Percentiles rank a stretch among this genome's conserved stretches.
These are phyloP conservation scores for Leccinum disarticulatum DNA, from an alignment of 768 basidiomycete species.

Conservation along the genomic window DNA sequence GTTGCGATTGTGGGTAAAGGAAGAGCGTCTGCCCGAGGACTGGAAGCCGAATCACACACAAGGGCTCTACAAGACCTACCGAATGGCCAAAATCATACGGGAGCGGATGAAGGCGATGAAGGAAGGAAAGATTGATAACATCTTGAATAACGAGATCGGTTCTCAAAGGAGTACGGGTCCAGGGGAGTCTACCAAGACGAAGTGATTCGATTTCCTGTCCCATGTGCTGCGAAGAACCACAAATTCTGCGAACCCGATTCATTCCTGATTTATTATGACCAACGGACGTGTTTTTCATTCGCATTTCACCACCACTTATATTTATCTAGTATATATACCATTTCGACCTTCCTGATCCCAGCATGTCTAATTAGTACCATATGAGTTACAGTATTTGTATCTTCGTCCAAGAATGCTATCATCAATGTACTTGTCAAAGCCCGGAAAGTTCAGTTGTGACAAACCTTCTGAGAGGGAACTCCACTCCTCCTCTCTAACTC, in stretches of 20 bases:
- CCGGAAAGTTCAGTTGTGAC: too few species aligned
- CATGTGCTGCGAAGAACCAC: neutral
- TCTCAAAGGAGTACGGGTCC: neutral
- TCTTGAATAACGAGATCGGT: slow-evolving; percentile 13
- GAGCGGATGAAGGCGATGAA: slow-evolving; percentile 28
- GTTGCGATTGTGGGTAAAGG: slow-evolving; percentile 48
- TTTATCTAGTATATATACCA: neutral
- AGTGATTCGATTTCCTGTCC: slow-evolving; percentile 5
- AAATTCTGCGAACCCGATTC: neutral
- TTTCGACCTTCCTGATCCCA: neutral
- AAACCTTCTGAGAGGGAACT: too few species aligned
- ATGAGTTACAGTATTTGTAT: neutral
- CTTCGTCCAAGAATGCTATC: neutral
- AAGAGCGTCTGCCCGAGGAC: slow-evolving; percentile 49
- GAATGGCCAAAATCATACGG: slow-evolving; percentile 29
- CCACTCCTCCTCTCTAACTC: too few species aligned
- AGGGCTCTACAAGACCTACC: slow-evolving; percentile 31
- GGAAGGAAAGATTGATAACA: slow-evolving; percentile 18
- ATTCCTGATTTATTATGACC: neutral
- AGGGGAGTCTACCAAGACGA: slow-evolving; percentile 15
- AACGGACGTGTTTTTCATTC: neutral
- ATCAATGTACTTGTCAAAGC: too few species aligned
- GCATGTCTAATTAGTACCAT: neutral
- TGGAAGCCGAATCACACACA: slow-evolving; percentile 35
- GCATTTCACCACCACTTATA: neutral